Conservation (phyloP, 805 yeast genomes). For the Saccharomycopsis schoenii region DNA sequence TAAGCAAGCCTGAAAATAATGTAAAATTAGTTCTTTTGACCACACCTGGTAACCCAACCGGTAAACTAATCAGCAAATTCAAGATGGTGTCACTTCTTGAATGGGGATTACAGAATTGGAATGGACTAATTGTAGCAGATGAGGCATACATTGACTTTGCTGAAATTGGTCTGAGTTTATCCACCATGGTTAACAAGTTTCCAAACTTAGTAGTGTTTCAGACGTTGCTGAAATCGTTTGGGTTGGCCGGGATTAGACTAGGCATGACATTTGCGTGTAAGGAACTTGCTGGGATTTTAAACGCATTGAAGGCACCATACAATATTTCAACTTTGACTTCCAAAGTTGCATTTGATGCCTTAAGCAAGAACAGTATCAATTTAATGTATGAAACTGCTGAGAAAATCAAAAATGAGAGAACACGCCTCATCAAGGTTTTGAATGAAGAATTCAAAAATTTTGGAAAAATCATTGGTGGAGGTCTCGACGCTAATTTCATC, state of each 20-base stretch:
- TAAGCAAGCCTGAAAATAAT: slow-evolving; percentile 39
- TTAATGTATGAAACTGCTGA: slow-evolving; percentile 48
- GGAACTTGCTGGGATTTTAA: slow-evolving; percentile 56
- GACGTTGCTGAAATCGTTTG: slow-evolving; percentile 90
- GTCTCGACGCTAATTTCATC: slow-evolving; percentile 77
- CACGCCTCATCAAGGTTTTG: slow-evolving; percentile 31
- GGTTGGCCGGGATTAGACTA: slow-evolving; percentile 87
- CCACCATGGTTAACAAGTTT: slow-evolving; percentile 70
- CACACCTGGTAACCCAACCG: slow-evolving; percentile 97
- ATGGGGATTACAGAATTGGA: slow-evolving; percentile 36
- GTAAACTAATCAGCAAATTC: slow-evolving; percentile 41
- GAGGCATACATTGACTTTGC: slow-evolving; percentile 94
- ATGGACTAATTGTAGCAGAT: slow-evolving; percentile 77
- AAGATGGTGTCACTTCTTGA: slow-evolving; percentile 40
- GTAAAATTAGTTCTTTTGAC: slow-evolving; percentile 79
- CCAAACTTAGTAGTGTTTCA: slow-evolving; percentile 84
- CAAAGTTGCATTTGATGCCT: slow-evolving; percentile 64
- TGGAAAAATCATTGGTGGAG: slow-evolving; percentile 79
- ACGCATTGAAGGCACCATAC: slow-evolving; percentile 93
- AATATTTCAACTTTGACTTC: slow-evolving; percentile 80
- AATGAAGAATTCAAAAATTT: slow-evolving; percentile 44
- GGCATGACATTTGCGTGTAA: slow-evolving; percentile 67
- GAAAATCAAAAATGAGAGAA: slow-evolving; percentile 46
- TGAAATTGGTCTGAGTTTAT: slow-evolving; percentile 53
- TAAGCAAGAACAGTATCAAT: slow-evolving; percentile 44